Evolutionary conservation across 2,329 filamentous ascomycete species (phyloP), one percentile per base, ranked within the genome.

Genomic region (Hymenoscyphus occultus): DNA sequence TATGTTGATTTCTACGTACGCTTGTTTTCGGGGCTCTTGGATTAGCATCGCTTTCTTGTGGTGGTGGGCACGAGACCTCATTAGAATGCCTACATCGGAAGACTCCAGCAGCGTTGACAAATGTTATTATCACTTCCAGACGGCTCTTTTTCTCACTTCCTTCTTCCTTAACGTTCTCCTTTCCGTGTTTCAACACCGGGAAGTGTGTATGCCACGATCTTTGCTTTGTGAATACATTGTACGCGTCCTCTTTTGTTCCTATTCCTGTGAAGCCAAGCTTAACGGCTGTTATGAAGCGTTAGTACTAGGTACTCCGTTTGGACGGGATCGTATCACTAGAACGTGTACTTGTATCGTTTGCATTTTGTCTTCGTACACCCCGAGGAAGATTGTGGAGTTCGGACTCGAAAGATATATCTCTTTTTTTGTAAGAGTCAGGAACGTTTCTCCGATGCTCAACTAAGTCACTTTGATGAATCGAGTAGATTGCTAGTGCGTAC

Each of bases 371-470:
- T 54, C 9, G 48, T 54, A 54, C 48, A 9, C 48, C 48, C 48
- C 48, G 48, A 54, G 48, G 48, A 54, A 9, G 16, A 3, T 54
- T 54, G 48, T 28, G 48, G 48, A 9, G 19, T 54, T 54, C 22
- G 48, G 48, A 54, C 48, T 54, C 19, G 48, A 54, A 54, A 54
- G 19, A 54, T 54, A 54, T 54, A 22, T 54, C 22, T 28, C 45
- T 22, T 28, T 13, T 54, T 28, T 10, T 54, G 48, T 54, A 54
- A 4, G 48, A 12, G 19, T 28, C 48, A 22, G 10, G n/a, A 22
- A 22, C n/a, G 45, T 19, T n/a, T 28, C n/a, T 54, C 19, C 35
- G 9, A 35, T 35, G 35, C 35, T 35, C 35, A 35, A 35, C 9
- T 4, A 35, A 35, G 35, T 10, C 3, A 35, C 35, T 35, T 35